Base-by-base conservation (phyloP, 306 rosid genomes). In the Cucumis cinereus region DNA sequence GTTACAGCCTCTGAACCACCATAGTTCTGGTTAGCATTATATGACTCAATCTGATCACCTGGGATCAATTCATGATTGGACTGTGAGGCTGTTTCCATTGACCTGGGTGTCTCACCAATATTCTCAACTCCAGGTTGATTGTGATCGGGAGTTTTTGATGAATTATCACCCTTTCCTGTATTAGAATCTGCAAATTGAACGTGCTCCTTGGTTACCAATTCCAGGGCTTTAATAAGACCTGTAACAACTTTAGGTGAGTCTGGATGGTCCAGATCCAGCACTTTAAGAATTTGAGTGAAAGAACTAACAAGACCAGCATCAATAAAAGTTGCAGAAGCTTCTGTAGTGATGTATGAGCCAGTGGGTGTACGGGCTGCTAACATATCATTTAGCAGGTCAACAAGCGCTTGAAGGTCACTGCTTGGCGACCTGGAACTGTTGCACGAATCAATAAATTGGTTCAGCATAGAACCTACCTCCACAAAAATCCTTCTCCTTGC, bases 1-100 rank as follows among this genome's bases (percentile, higher is more conserved):
- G 93, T 90, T 76, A 90, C 88, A 79, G 94, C 96, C 88, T 90
- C 93, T 62, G 98, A 93, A 33, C 96, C 97, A 83, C 89, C 96
- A 88, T 82, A 88, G 49, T 93, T 80, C 57, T 84, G 96, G 70
- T 84, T 77, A 33, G 80, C 85, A 72, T 79, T 87, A 82, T 84
- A 91, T 69, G 97, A 64, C 81, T 82, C 93, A 62, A 78, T 84
- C 77, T 82, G 90, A 61, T 85, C 91, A 63, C 87, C 81, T 73
- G 87, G 88, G 59, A 84, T 77, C 47, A 96, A 85, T 78, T 79
- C 86, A 17, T 76, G 93, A 82, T 84, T 85, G 73, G 78, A 78
- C 78, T 85, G 94, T 77, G 94, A 84, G n/a, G 88, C 84, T 13
- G 83, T 82, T 83, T 90, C 97, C 77, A 80, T 76, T 58, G 97